Conservation (phyloP, 768 basidiomycete species). For the Calocera cornea region DNA sequence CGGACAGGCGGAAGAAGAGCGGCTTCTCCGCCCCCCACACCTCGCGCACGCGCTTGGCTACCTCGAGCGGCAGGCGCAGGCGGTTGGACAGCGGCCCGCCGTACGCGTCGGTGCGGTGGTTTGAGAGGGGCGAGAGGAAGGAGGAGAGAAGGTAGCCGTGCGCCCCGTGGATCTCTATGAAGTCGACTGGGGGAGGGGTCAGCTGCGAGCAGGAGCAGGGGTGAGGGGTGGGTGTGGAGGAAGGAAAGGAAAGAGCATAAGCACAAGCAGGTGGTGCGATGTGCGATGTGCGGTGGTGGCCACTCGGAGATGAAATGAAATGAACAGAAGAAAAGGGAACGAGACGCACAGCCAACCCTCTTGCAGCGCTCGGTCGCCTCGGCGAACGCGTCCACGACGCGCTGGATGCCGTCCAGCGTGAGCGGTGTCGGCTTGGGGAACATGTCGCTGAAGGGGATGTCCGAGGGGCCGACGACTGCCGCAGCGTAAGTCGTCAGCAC, state of each 20-base stretch:
- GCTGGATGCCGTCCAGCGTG: constrained; percentile 39
- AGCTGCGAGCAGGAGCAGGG: background rate
- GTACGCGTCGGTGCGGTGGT: constrained; percentile 54
- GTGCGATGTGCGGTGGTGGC: too few relatives aligned
- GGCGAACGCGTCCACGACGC: constrained; percentile 47
- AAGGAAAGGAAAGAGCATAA: too few relatives aligned
- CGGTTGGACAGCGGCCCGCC: constrained; percentile 67
- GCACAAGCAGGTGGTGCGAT: too few relatives aligned
- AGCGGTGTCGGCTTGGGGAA: constrained; percentile 49
- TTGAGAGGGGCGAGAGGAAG: constrained; percentile 65
- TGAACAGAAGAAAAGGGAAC: background rate
- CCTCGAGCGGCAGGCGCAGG: constrained; percentile 47
- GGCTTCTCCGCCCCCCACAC: constrained; percentile 48
- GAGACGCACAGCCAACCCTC: constrained; percentile 44
- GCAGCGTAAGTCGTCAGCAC: constrained; percentile 28
- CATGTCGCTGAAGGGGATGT: constrained; percentile 38
- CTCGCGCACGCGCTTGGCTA: constrained; percentile 39
- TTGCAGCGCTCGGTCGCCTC: constrained; percentile 42
- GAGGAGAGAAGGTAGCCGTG: constrained; percentile 57
- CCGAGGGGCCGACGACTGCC: constrained; percentile 50
- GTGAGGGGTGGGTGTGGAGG: background rate
- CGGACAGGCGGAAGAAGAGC: constrained; percentile 59
- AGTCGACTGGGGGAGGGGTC: constrained; percentile 45
- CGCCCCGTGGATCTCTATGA: constrained; percentile 59
- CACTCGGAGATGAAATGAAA: too few relatives aligned